phyloP scores from a whole-genome alignment of 2,329 filamentous ascomycete genomes.

The Talaromyces sp. region DNA sequence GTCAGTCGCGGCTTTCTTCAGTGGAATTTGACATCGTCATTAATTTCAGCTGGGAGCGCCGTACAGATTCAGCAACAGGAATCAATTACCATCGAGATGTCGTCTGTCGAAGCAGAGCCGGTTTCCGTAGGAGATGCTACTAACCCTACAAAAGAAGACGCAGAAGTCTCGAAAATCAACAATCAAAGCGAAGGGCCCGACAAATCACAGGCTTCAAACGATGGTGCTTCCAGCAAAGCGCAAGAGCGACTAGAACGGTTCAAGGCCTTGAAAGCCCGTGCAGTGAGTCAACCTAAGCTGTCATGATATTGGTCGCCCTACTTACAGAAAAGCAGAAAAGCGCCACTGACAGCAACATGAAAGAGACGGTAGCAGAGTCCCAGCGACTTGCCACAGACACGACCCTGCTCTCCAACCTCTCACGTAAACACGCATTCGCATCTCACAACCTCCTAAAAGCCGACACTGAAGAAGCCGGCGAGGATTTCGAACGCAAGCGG shows the following conservation, averaged over 20 bases:
- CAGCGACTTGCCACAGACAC: constrained; percentile 76
- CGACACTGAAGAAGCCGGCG: constrained; percentile 77
- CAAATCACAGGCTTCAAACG: constrained; percentile 18
- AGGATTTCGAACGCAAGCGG: constrained; percentile 94
- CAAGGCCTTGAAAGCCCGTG: constrained; percentile 79
- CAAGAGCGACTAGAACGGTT: constrained; percentile 75
- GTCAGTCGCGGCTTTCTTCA: background rate
- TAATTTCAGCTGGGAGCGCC: background rate
- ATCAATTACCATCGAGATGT: constrained; percentile 6
- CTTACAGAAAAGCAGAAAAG: constrained; percentile 37
- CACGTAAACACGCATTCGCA: constrained; percentile 81
- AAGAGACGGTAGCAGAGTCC: constrained; percentile 79
- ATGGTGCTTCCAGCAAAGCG: constrained; percentile 29
- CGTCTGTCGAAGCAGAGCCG: background rate
- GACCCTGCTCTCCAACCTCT: constrained; percentile 70
- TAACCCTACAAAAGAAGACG: background rate
- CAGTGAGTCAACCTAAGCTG: constrained; percentile 42
- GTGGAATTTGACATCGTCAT: background rate
- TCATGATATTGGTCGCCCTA: constrained; percentile 7
- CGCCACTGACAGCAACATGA: constrained; percentile 60
- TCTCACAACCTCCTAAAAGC: constrained; percentile 91
- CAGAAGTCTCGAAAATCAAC: background rate
- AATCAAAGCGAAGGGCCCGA: constrained; percentile 7
- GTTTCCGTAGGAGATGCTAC: background rate
- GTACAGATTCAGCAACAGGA: background rate